These are phyloP conservation scores for Leishmania martiniquensis DNA, from an alignment of 208 protist species.

Conservation along the genomic window DNA sequence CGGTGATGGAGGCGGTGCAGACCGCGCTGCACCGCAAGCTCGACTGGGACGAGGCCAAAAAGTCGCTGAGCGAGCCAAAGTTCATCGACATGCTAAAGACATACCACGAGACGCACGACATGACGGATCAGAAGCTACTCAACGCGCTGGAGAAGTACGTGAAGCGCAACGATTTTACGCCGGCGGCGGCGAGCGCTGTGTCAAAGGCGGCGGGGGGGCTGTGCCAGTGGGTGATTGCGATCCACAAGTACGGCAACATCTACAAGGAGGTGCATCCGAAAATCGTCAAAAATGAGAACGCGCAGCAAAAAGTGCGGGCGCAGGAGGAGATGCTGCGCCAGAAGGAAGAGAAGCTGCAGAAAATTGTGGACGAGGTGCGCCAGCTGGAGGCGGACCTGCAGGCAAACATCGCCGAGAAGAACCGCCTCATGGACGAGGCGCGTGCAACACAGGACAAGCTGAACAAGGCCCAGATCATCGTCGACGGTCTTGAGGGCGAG, in stretches of 20 bases:
- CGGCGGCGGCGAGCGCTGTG: slow-evolving; percentile 87
- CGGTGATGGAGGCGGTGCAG: slow-evolving; percentile 97
- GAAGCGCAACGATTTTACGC: slow-evolving; percentile 94
- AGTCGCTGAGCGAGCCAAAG: slow-evolving; percentile 95
- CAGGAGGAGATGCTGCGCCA: slow-evolving; percentile 95
- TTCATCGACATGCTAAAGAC: slow-evolving; percentile 96
- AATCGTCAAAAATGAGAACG: slow-evolving; percentile 95
- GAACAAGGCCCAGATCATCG: slow-evolving; percentile 96
- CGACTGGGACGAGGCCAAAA: slow-evolving; percentile 97
- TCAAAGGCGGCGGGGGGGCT: slow-evolving; percentile 96
- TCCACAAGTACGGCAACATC: slow-evolving; percentile 97
- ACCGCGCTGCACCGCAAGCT: slow-evolving; percentile 93
- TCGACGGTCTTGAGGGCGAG: slow-evolving; percentile 97
- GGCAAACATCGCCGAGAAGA: slow-evolving; percentile 92
- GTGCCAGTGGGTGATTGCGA: slow-evolving; percentile 98
- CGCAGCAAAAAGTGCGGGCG: slow-evolving; percentile 91
- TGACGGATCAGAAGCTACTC: slow-evolving; percentile 96
- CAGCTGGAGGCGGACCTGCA: slow-evolving; percentile 93
- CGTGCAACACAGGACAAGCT: slow-evolving; percentile 97
- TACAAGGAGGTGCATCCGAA: slow-evolving; percentile 98
- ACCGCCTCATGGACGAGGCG: slow-evolving; percentile 91
- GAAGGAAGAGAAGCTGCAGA: slow-evolving; percentile 93
- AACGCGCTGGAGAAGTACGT: slow-evolving; percentile 96
- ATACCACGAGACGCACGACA: slow-evolving; percentile 96
- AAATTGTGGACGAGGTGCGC: slow-evolving; percentile 93